Evolutionary conservation across 2,329 filamentous ascomycete genomes (phyloP), one percentile per base, ranked within the genome.

Genomic region (Pseudomassariella vexata): DNA sequence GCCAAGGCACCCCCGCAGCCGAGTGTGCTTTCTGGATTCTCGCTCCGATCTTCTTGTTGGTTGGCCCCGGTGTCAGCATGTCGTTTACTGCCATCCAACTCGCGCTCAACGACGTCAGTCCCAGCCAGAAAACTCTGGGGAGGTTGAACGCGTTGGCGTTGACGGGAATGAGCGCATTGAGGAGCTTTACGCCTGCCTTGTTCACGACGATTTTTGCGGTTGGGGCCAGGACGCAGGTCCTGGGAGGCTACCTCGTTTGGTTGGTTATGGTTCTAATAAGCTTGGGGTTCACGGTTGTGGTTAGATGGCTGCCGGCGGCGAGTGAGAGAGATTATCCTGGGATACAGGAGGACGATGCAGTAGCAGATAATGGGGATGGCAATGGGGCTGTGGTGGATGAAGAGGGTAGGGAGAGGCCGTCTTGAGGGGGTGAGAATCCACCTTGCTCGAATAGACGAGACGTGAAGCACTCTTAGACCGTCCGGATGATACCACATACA

Each of bases 71-170:
- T 2, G 73, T 85, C 0, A 69, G 68, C 29, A 86, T 85, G 81
- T 65, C 70, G 2, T 84, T 82, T 49, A 88, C 82, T 1, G 78
- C 68, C 2, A 69, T 80, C 1, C 83, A 89, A 61, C 74, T 90
- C 7, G 76, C 77, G 1, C 50, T 90, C 19, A 90, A 90, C 53
- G 82, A 89, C 36, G 73, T 83, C 3, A 70, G 79, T 0, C 85
- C 85, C 0, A 75, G 68, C 8, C 69, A 75, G 2, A 63, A 66
- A 24, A 71, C 76, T 0, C 62, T 90, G 8, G 84, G 80, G 0
- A 86, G 76, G 0, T 60, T 92, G 18, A 90, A 90, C 45, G 79
- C 80, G 0, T 45, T 86, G 1, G 71, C 75, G 0, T 60, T 90
- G 36, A 81, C 82, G 0, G 47, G 76, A 1, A 57, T 65, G 0